A percentile compares a stretch with the other conserved stretches of the same genome.
Conservation (phyloP, 202 grass and related monocot genomes). For the Carex arenaria region DNA sequence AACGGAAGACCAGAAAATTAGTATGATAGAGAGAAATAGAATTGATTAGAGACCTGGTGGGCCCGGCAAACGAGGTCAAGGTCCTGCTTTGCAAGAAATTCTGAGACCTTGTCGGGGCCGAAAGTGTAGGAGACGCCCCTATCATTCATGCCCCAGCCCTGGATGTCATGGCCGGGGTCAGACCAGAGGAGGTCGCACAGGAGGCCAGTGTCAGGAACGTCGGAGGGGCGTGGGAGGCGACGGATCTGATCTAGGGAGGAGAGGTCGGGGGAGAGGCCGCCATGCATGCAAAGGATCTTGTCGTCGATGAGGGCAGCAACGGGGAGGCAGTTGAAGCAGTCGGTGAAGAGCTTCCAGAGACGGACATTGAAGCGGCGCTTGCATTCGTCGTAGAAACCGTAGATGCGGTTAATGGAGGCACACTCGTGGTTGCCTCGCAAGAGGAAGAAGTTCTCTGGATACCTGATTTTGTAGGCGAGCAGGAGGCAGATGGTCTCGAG, state of each 20-base stretch:
- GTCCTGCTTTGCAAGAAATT: slow-evolving; percentile 69
- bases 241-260: not conserved
- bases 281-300: slow-evolving; percentile 97
- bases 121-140: slow-evolving; percentile 92
- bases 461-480: no score
- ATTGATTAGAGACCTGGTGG: slow-evolving; percentile 54
- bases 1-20: not conserved
- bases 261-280: slow-evolving; percentile 83
- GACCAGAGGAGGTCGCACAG: slow-evolving; percentile 82
- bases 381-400: slow-evolving; percentile 98
- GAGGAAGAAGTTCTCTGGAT: no score
- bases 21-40: not conserved
- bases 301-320: slow-evolving; percentile 90
- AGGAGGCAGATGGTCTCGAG: no score
- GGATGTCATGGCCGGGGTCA: slow-evolving; percentile 29
- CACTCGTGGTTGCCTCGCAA: no score
- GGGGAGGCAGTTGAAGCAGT: slow-evolving; percentile 92
- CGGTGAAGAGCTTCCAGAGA: slow-evolving; percentile 85
- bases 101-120: slow-evolving; percentile 65
- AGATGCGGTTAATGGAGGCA: slow-evolving; percentile 71
- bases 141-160: slow-evolving; percentile 93
- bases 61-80: slow-evolving; percentile 87
- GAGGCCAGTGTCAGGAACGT: slow-evolving; percentile 76
- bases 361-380: slow-evolving; percentile 86
- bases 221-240: slow-evolving; percentile 43